Evolutionary conservation across 345 rosid species (phyloP), one percentile per base, ranked within the genome.

Genomic region (Eucalyptus lansdowneana): DNA sequence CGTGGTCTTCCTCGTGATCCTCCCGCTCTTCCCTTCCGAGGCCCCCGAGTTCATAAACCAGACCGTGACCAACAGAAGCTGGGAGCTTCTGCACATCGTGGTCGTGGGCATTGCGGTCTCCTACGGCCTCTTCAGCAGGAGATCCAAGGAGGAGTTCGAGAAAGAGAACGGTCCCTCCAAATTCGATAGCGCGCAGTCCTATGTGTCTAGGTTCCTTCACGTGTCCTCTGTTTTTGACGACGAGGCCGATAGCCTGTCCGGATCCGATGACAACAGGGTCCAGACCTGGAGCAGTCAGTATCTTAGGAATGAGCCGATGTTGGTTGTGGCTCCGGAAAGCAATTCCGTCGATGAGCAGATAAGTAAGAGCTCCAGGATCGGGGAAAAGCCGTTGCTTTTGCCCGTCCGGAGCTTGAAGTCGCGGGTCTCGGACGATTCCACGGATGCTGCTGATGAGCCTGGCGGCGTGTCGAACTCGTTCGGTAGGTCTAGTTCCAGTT

Each of bases 21-120:
- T 95, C 86, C 97, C 98, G 29, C 90, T 95, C 87, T 95, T 97
- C 89, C 96, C 97, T 67, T 93, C 99, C 44, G 98, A 96, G 62
- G 93, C 99, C 54, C 99, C 99, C 21, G 99, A 97, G 88, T 96
- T 96, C 91, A 92, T 97, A 91, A 94, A 94, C 93, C 97, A 96
- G 91, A 93, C 95, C 53, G 86, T 94, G 24, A 90, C 92, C 89
- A 93, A 90, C 69, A 90, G 96, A 91, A 94, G 94, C 87, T 95
- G 98, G 98, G 99, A 97, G 94, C 95, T 98, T 91, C 97, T 98
- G 58, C 99, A 97, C 93, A 96, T 98, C 19, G 50, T 98, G 86
- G 92, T 98, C 50, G 99, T 98, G 87, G 99, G 99, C 15, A 96
- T 98, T 88, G 99, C 99, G 37, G 97, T 98, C 90, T 97, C 99